phyloP scores from a whole-genome alignment of 2,329 filamentous ascomycete species.

The Alternaria ethzedia region DNA sequence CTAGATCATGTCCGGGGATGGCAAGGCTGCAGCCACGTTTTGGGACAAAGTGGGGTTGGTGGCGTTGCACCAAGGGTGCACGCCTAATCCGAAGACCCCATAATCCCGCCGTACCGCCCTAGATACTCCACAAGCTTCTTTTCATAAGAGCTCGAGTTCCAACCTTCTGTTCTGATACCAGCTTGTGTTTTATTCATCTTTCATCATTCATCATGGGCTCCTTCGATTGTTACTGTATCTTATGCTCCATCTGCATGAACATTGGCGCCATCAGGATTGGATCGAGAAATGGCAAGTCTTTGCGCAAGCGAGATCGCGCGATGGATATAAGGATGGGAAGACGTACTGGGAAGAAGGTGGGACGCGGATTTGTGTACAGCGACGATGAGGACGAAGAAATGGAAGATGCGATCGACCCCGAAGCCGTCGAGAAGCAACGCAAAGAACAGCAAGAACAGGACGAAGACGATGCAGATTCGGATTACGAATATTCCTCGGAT shows the following conservation, averaged over 20 bases:
- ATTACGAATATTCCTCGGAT: not conserved
- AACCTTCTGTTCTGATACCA: not conserved
- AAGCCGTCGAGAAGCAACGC: not conserved
- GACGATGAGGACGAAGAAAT: not conserved
- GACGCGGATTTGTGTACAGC: not conserved
- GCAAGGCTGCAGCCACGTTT: conserved; percentile 2
- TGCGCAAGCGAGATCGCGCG: conserved; percentile 6
- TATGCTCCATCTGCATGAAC: conserved; percentile 19
- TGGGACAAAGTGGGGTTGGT: not conserved
- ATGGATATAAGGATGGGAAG: conserved; percentile 9
- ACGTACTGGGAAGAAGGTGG: conserved; percentile 10
- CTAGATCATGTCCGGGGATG: not conserved
- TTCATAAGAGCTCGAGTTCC: not conserved
- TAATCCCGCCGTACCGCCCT: not conserved
- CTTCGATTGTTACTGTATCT: conserved; percentile 28
- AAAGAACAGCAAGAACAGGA: not conserved
- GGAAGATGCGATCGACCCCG: conserved; percentile 1
- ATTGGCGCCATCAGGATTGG: conserved; percentile 7
- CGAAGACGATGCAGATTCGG: not conserved
- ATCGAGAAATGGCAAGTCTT: conserved; percentile 2
- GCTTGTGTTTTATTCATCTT: not conserved
- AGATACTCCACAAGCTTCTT: not conserved
- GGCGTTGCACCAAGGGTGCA: not conserved
- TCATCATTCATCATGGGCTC: conserved; percentile 11
- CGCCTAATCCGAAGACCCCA: not conserved